These are phyloP conservation scores for Kazachstania taianensis DNA, from an alignment of 805 yeast species.

Conservation along the genomic window DNA sequence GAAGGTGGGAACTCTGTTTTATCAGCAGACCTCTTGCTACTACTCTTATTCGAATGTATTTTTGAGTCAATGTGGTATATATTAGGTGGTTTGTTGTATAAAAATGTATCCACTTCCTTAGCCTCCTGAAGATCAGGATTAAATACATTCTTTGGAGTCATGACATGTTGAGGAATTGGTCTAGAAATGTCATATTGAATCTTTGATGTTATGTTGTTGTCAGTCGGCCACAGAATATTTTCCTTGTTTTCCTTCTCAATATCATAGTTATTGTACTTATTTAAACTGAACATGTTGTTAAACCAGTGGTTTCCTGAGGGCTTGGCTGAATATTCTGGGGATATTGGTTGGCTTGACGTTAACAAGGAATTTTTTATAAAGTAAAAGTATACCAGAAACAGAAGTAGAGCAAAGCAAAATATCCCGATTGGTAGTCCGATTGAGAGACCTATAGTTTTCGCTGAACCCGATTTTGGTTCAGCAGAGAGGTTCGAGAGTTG, in stretches of 20 bases:
- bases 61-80: conserved; percentile 16
- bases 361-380: conserved; percentile 7
- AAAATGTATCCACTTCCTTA: conserved; percentile 13
- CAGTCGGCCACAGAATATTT: conserved; percentile 10
- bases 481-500: no score
- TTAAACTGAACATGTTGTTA: conserved; percentile 1
- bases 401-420: conserved; percentile 15
- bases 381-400: conserved; percentile 14
- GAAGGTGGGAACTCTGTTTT: no score
- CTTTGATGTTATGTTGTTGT: conserved; percentile 11
- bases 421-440: conserved; percentile 27
- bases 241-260: conserved; percentile 2
- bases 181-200: conserved; percentile 15
- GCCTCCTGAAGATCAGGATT: background rate
- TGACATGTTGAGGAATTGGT: conserved; percentile 11
- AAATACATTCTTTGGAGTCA: conserved; percentile 14
- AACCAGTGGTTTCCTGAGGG: conserved; percentile 5
- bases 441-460: conserved; percentile 18
- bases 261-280: background rate
- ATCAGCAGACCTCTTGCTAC: background rate
- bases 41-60: conserved; percentile 2
- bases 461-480: conserved; percentile 1
- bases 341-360: conserved; percentile 3
- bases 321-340: conserved; percentile 1
- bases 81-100: conserved; percentile 23